Evolutionary conservation across 306 rosid species (phyloP).

Genomic region (Mimosa bimucronata): DNA sequence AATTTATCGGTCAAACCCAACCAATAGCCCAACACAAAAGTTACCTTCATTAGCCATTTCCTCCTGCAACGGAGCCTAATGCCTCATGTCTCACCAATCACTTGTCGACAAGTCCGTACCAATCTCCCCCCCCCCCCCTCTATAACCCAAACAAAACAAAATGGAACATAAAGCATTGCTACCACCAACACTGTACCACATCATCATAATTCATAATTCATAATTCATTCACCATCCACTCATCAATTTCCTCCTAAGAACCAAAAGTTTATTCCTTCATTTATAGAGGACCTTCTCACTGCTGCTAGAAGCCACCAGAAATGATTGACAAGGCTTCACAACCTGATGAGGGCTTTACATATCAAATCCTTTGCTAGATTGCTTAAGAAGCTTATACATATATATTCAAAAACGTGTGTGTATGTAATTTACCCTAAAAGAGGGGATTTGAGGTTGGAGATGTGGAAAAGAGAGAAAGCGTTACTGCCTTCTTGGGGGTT

Average conservation of each 20-base stretch:
- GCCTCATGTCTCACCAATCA: not conserved
- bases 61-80: not conserved
- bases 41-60: not conserved
- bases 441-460: constrained; percentile 25
- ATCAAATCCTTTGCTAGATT: not conserved
- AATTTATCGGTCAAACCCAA: not conserved
- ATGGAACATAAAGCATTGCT: constrained; percentile 12
- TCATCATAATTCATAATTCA: not conserved
- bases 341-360: not conserved
- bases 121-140: not conserved
- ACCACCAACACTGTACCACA: not conserved
- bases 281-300: not conserved
- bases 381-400: no score
- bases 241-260: no score
- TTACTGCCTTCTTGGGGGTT: not conserved
- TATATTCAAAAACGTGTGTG: no score
- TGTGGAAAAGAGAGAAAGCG: constrained; percentile 6
- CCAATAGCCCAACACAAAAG: not conserved
- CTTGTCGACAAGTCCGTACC: fast-evolving
- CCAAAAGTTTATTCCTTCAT: no score
- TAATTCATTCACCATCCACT: no score
- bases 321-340: not conserved
- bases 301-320: not conserved
- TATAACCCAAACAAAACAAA: not conserved
- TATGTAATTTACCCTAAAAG: constrained; percentile 1